These are phyloP conservation scores for Monilinia laxa DNA, from an alignment of 2,329 filamentous ascomycete genomes.

Conservation along the genomic window DNA sequence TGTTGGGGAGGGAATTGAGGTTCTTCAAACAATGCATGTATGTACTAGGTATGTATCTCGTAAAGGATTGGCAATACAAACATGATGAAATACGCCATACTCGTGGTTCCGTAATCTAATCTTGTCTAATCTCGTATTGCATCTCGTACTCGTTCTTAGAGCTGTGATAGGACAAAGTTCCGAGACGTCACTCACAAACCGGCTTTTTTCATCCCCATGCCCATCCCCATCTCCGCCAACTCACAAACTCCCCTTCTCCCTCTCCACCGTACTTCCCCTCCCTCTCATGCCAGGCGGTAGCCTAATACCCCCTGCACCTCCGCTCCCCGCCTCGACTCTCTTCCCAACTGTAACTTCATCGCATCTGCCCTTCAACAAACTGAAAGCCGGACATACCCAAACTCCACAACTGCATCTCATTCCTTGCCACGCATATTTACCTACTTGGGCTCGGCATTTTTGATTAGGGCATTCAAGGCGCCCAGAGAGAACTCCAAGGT, in stretches of 20 bases:
- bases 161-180: neutral
- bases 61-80: neutral
- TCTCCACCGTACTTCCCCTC: conserved; percentile 30
- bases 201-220: too few species aligned
- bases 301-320: conserved; percentile 47
- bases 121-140: neutral
- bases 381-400: conserved; percentile 91
- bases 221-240: neutral
- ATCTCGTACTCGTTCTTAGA: neutral
- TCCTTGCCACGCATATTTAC: conserved; percentile 95
- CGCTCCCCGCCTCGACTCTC: conserved; percentile 21
- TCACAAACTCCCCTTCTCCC: conserved; percentile 20
- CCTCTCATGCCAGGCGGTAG: conserved; percentile 52
- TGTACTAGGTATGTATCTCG: conserved; percentile 4
- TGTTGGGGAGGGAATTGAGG: neutral
- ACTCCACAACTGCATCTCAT: conserved; percentile 87
- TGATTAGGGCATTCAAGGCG: conserved; percentile 77
- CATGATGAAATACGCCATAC: neutral
- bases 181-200: too few species aligned
- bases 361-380: conserved; percentile 75
- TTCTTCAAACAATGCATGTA: neutral
- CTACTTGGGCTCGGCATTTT: conserved; percentile 79
- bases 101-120: neutral
- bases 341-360: conserved; percentile 56
- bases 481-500: conserved; percentile 78